Evolutionary conservation across 2,329 filamentous ascomycete species (phyloP).

Genomic region (Akanthomyces dipterigenus): DNA sequence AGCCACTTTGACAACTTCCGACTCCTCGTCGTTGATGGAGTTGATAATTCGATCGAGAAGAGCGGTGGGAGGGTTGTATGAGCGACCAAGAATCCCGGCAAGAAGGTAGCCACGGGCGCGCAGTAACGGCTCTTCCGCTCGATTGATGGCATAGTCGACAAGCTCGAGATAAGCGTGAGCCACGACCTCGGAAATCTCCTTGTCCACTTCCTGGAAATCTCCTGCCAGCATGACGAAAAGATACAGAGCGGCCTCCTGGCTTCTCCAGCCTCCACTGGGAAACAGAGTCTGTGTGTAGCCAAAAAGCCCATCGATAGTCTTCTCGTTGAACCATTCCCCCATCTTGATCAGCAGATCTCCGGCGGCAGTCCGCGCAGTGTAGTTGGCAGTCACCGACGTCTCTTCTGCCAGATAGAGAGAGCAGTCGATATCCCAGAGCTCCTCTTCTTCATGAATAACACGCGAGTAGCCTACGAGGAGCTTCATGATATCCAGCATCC

Average conservation of each 20-base stretch:
- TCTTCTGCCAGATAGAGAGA: slow-evolving; percentile 95
- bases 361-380: slow-evolving; percentile 87
- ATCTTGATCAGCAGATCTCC: slow-evolving; percentile 90
- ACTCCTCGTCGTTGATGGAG: slow-evolving; percentile 66
- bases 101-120: slow-evolving; percentile 82
- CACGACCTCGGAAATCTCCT: slow-evolving; percentile 61
- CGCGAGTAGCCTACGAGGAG: slow-evolving; percentile 79
- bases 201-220: slow-evolving; percentile 74
- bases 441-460: slow-evolving; percentile 88
- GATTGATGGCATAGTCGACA: slow-evolving; percentile 68
- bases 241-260: slow-evolving; percentile 75
- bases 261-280: slow-evolving; percentile 50
- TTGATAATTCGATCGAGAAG: slow-evolving; percentile 69
- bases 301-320: slow-evolving; percentile 71
- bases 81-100: slow-evolving; percentile 70
- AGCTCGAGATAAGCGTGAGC: slow-evolving; percentile 72
- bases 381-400: slow-evolving; percentile 90
- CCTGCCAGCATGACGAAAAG: slow-evolving; percentile 77
- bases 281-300: slow-evolving; percentile 72
- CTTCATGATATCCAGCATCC: slow-evolving; percentile 84
- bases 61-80: slow-evolving; percentile 54
- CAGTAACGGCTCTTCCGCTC: slow-evolving; percentile 65
- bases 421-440: slow-evolving; percentile 92
- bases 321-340: slow-evolving; percentile 77
- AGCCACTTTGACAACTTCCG: slow-evolving; percentile 86